Evolutionary conservation across 2,329 filamentous ascomycete genomes (phyloP), one percentile per base, ranked within the genome.

Genomic region (Beauveria caledonica): DNA sequence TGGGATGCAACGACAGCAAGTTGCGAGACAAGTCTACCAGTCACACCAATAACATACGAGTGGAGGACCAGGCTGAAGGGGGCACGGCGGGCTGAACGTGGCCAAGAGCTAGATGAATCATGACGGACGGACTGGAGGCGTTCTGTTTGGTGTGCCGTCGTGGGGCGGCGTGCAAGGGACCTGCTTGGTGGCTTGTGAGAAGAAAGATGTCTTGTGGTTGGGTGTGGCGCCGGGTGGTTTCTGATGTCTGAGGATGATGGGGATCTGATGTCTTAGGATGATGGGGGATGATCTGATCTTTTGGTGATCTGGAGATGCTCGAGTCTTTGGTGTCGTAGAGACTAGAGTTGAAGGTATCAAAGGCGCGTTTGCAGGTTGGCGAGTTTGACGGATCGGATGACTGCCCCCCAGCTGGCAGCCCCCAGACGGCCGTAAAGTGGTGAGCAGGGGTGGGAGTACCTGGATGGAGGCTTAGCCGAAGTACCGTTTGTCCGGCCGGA

Each of bases 401-500:
- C n/a, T 25, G 36, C 15, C 10, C 7, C 39, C 23, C 23, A 54
- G 51, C 39, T 46, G 40, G 53, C 50, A 53, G 33, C 53, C 23
- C 25, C 52, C 52, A n/a, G 52, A 56, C 53, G 53, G 42, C 11
- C 50, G 50, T 15, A 19, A 45, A 17, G 23, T 51, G 21, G 36
- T 15, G 51, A 19, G 53, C 27, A 33, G 39, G 11, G 33, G 21
- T 15, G 7, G 4, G 36, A 7, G 45, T 58, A 50, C 55, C 55
- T 58, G 55, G 55, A 51, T 58, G 23, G 56, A 42, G 17, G 29
- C 27, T 42, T 15, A 58, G 46, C 56, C 56, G 56, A 58, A 58
- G 56, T 58, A 58, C 56, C 56, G 19, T 58, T 58, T 40, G 56
- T 58, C 56, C 56, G 56, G 56, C 56, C 56, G 46, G 29, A 15